Evolutionary conservation across 768 basidiomycete genomes (phyloP), one percentile per base, ranked within the genome.

Genomic region (Grammothele lineata): DNA sequence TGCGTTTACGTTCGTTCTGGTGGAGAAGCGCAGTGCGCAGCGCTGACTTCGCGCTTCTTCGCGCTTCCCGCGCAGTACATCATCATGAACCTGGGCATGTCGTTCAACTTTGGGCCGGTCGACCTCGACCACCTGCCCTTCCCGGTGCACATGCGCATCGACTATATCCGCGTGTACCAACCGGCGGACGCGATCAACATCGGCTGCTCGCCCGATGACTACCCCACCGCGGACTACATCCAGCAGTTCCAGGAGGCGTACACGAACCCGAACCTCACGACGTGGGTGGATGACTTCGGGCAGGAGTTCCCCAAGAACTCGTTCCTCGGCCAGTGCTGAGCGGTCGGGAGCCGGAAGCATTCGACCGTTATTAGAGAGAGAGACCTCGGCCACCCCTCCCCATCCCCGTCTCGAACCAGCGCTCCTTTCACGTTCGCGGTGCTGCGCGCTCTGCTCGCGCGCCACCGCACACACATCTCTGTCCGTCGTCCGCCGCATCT

Each of bases 91-190:
- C 68, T 93, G 58, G 93, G 91, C 43, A 82, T 95, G 66, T 92
- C 90, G 3, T 67, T 70, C 43, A 88, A 86, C 64, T 96, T 96
- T 57, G 84, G 82, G 10, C 55, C 64, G 4, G 80, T 93, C 41
- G 85, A 96, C 67, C 72, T 89, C 40, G 65, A 75, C 15, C 71
- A 85, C 48, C 69, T 95, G 18, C 69, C 67, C 15, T 92, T 90
- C 68, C 92, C 92, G 7, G 60, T 66, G 47, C 62, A 70, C 62
- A 83, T 96, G 88, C 72, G 69, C 39, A 71, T 95, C 34, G 91
- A 96, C 62, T 96, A 85, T 69, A 80, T 97, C 45, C 80, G 94
- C 19, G 88, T 98, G 7, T 98, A 96, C 65, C 94, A 96, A 62
- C 80, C 80, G 3, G 70, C 75, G 58, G 64, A 78, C 51, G 61